A percentile compares a stretch with the other conserved stretches of the same genome.
Evolutionary conservation across 139 green algal species (phyloP).

Genomic region (Edaphochlamys debaryana): DNA sequence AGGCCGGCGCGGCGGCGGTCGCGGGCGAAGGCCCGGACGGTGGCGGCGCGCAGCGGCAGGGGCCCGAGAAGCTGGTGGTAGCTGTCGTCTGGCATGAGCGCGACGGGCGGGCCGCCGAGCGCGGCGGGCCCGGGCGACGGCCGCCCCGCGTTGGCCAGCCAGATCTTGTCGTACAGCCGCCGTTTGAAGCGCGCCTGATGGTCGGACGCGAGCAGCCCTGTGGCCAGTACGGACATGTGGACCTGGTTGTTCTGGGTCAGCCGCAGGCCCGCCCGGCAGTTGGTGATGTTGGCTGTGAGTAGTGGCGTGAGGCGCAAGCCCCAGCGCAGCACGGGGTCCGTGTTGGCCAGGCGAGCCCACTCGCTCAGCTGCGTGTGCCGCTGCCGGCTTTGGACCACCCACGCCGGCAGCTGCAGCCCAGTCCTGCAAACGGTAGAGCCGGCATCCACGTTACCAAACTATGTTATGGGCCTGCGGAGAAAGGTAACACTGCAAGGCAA

Average conservation of each 20-base stretch:
- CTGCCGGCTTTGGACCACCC: background rate
- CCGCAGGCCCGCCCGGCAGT: background rate
- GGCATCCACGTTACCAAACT: too few relatives aligned
- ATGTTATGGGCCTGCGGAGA: too few relatives aligned
- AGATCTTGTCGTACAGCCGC: slow-evolving; percentile 8
- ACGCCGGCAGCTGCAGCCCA: slow-evolving; percentile 7
- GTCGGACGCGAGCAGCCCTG: slow-evolving; percentile 10
- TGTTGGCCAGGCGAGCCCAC: background rate
- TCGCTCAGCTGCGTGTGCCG: background rate
- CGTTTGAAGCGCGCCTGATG: slow-evolving; percentile 31
- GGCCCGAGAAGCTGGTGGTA: slow-evolving; percentile 16
- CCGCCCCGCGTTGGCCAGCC: slow-evolving; percentile 12
- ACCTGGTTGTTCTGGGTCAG: background rate
- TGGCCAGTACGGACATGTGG: background rate
- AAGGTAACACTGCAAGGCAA: too few relatives aligned
- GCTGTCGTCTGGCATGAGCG: background rate
- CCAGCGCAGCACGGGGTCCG: slow-evolving; percentile 22
- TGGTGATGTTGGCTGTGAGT: slow-evolving; percentile 4
- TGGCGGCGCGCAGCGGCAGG: background rate
- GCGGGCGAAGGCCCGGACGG: slow-evolving; percentile 10
- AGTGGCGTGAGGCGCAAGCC: slow-evolving; percentile 37
- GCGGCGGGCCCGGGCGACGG: background rate
- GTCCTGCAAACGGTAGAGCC: background rate
- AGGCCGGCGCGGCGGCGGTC: slow-evolving; percentile 38
- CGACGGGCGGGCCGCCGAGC: background rate